Evolutionary conservation across 805 yeast genomes (phyloP), one percentile per base, ranked within the genome.

Genomic region (Hyphopichia homilentoma): DNA sequence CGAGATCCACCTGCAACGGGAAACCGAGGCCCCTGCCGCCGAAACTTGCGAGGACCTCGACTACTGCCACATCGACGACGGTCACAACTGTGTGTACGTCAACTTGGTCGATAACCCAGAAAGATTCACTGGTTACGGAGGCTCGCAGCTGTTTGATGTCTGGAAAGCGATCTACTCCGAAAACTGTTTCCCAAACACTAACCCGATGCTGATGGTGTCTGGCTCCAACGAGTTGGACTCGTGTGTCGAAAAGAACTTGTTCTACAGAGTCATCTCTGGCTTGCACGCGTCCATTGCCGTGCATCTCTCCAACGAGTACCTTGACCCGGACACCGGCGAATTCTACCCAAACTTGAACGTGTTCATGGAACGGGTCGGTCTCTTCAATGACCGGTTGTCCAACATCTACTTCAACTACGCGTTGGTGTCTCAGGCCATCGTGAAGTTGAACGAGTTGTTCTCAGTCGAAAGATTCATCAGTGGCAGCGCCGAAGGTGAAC

Each of bases 251-350:
- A 90, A 90, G 61, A 79, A 86, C 41, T 78, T 89, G 24, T 93
- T 93, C 48, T 93, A 83, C 61, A 75, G 93, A 44, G 61, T 93
- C 33, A 71, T 93, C 15, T 81, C 93, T 17, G 99, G 99, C 2
- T 75, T 93, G 82, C 99, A 93, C 54, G 87, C 96, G 2, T 85
- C 96, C 2, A 87, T 93, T 40, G 90, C 95, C 5, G 88, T 95
- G 1, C 99, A 93, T 60, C 68, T 93, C 39, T 77, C 95, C 12
- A 84, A 84, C 52, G 97, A 90, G 51, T 84, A 75, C 55, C 67
- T 84, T 40, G 55, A 57, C 36, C 69, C 77, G 24, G 72, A 70
- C 27, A 78, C 93, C 1, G 89, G 85, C 19, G 72, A 76, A 32
- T 90, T 95, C 78, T 85, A 77, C 20, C 96, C 97, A 13, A 81